Evolutionary conservation across 768 basidiomycete genomes (phyloP), one percentile per base, ranked within the genome.

Genomic region (Solioccasus polychromus): DNA sequence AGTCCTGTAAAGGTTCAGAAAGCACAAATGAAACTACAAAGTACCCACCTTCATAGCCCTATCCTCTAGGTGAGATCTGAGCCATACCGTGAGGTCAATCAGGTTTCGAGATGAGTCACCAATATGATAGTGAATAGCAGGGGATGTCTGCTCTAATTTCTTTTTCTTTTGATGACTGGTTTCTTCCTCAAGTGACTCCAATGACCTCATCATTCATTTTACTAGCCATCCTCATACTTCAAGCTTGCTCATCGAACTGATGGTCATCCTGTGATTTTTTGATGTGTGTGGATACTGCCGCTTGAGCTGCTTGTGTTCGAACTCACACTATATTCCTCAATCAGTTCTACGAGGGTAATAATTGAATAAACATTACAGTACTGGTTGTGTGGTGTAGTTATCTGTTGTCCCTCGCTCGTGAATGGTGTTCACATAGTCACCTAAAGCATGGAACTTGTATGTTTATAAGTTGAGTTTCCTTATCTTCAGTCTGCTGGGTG

Each of bases 231-330:
- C n/a, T n/a, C n/a, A n/a, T n/a, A n/a, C n/a, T n/a, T n/a, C n/a
- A n/a, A n/a, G n/a, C n/a, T n/a, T n/a, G n/a, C n/a, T n/a, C n/a
- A n/a, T n/a, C n/a, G n/a, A n/a, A n/a, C n/a, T n/a, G n/a, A n/a
- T n/a, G n/a, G n/a, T n/a, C n/a, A n/a, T n/a, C n/a, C n/a, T n/a
- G n/a, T n/a, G n/a, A n/a, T n/a, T n/a, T n/a, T n/a, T n/a, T n/a
- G n/a, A n/a, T n/a, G n/a, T n/a, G n/a, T n/a, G n/a, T n/a, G n/a
- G n/a, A n/a, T n/a, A n/a, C 14, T 9, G 30, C 14, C 11, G 30
- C 48, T 79, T 77, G 18, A 72, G 50, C 0, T 23, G 36, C 0
- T 56, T 43, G 42, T 77, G 73, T 23, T 68, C 61, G 0, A 65
- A 59, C 54, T 74, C 72, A 12, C 68, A 64, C 72, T 74, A n/a